phyloP scores from a whole-genome alignment of 2,329 filamentous ascomycete genomes.

The Aspergillus sergii region DNA sequence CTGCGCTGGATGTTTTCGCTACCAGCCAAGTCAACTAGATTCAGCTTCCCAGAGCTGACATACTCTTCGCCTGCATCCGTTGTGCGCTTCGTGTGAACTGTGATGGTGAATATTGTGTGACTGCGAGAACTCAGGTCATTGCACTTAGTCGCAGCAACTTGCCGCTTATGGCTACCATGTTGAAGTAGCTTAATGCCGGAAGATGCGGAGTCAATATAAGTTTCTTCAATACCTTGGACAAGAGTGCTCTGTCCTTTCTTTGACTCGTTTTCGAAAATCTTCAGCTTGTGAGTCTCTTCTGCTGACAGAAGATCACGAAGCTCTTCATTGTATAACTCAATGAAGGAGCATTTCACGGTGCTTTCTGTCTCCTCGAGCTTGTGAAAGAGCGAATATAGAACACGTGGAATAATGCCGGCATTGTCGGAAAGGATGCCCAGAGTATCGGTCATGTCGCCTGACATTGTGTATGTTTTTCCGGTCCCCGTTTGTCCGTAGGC shows the following conservation, averaged over 20 bases:
- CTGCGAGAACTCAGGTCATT: conserved; percentile 96
- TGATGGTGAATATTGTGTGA: conserved; percentile 97
- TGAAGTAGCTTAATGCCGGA: conserved; percentile 89
- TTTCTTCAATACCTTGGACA: conserved; percentile 97
- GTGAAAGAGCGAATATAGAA: conserved; percentile 81
- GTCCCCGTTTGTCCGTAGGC: conserved; percentile 98
- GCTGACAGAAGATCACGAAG: conserved; percentile 81
- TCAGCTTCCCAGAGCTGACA: conserved; percentile 88
- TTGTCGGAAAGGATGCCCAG: conserved; percentile 84
- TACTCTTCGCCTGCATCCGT: conserved; percentile 86
- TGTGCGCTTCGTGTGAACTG: conserved; percentile 81
- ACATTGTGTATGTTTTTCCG: conserved; percentile 99
- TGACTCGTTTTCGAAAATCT: conserved; percentile 81
- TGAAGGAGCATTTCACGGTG: conserved; percentile 96
- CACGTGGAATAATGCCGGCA: conserved; percentile 92
- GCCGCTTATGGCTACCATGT: conserved; percentile 85
- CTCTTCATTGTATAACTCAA: conserved; percentile 98
- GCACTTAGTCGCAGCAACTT: conserved; percentile 99
- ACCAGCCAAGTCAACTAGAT: conserved; percentile 92
- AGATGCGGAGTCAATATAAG: conserved; percentile 80
- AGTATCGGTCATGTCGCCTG: conserved; percentile 90
- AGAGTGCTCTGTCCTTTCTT: conserved; percentile 86
- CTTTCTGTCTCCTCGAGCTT: conserved; percentile 83
- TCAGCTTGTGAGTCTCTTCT: conserved; percentile 84
- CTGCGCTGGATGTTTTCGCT: conserved; percentile 98